phyloP scores from a whole-genome alignment of 352 stramenopile species.

The Globisporangium lucens region DNA sequence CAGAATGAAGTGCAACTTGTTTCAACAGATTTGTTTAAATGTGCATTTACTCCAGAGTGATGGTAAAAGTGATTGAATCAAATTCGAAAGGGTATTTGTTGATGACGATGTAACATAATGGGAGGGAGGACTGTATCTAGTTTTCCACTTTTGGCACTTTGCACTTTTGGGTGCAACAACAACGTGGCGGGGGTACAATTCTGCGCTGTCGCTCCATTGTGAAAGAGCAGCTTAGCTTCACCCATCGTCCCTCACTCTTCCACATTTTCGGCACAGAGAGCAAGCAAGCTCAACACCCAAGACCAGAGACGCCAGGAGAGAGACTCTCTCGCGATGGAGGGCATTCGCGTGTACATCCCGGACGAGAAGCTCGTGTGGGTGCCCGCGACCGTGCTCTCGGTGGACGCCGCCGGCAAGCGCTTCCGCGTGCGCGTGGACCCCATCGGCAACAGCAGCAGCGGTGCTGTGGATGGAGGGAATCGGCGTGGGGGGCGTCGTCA shows the following conservation, averaged over 20 bases:
- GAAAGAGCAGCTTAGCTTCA: neutral
- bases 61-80: no score
- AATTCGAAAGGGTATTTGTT: no score
- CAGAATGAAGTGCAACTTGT: no score
- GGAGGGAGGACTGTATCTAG: no score
- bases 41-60: no score
- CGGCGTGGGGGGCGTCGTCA: neutral
- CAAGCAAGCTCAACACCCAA: neutral
- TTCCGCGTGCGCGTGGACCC: slow-evolving; percentile 63
- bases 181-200: neutral
- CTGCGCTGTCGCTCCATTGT: neutral
- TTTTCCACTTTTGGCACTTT: neutral
- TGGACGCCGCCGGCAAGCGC: slow-evolving; percentile 54
- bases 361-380: slow-evolving; percentile 81
- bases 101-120: no score
- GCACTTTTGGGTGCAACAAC: neutral
- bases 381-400: slow-evolving; percentile 67
- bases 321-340: slow-evolving; percentile 50
- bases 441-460: slow-evolving; percentile 11
- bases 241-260: neutral
- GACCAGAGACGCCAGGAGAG: neutral
- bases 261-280: neutral
- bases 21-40: no score
- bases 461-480: neutral
- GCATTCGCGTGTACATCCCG: slow-evolving; percentile 77